Conservation (phyloP, 2,329 filamentous ascomycete species). For the Pseudogymnoascus sp. region DNA sequence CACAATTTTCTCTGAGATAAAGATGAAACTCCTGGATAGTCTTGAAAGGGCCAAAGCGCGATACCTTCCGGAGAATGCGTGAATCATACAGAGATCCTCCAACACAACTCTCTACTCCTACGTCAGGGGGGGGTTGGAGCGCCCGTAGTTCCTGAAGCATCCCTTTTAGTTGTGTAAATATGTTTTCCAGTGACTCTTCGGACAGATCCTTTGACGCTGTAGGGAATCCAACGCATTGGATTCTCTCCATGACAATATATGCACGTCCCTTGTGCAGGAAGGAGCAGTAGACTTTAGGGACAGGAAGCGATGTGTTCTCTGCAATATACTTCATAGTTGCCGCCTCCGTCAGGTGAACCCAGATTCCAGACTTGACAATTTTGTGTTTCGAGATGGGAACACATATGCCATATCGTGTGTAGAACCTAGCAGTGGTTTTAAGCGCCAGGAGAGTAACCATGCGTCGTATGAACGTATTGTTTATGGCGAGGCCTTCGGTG, state of each 20-base stretch:
- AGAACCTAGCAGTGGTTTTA: background rate
- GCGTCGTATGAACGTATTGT: background rate
- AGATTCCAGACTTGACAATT: constrained; percentile 12
- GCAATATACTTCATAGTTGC: constrained; percentile 33
- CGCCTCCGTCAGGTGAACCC: constrained; percentile 30
- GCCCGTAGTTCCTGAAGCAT: constrained; percentile 13
- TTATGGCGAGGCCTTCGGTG: background rate
- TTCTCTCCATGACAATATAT: constrained; percentile 39
- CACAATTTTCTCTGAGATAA: constrained; percentile 24
- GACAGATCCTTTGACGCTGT: constrained; percentile 11
- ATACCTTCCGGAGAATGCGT: constrained; percentile 17
- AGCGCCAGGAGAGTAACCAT: background rate
- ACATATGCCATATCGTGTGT: background rate
- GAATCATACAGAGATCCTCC: constrained; percentile 23
- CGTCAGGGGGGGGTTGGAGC: background rate
- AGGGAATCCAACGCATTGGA: constrained; percentile 23
- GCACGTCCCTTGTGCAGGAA: constrained; percentile 32
- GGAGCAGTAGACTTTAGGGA: constrained; percentile 36
- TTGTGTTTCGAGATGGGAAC: background rate
- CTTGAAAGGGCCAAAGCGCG: constrained; percentile 27
- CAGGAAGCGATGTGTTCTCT: constrained; percentile 34
- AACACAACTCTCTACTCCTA: constrained; percentile 11
- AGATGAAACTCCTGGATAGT: constrained; percentile 28
- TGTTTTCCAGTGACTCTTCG: constrained; percentile 9
- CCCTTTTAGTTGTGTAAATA: constrained; percentile 11